Conservation (phyloP, 441 rosid species). For the Pelargonium fulgidum region DNA sequence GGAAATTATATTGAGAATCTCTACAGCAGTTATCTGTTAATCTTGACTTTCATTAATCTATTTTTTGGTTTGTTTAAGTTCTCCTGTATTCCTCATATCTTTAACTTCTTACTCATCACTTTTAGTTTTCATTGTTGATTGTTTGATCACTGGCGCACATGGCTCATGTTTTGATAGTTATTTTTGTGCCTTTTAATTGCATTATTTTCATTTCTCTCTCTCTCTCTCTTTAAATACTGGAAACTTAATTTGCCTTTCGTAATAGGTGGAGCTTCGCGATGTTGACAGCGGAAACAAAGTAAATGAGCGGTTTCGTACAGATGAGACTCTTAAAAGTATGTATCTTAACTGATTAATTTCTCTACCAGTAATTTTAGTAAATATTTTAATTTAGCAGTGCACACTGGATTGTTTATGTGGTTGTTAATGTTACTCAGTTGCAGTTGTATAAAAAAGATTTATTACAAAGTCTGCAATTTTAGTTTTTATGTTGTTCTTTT, state of each 20-base stretch:
- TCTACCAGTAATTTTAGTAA: conserved; percentile 10
- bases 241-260: conserved; percentile 10
- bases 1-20: too few species aligned
- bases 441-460: neutral
- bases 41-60: too few species aligned
- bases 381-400: neutral
- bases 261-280: conserved; percentile 84
- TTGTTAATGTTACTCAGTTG: too few species aligned
- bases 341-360: conserved; percentile 15
- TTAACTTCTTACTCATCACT: too few species aligned
- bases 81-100: too few species aligned
- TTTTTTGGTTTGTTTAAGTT: too few species aligned
- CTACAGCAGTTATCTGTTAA: too few species aligned
- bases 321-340: conserved; percentile 89
- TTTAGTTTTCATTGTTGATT: too few species aligned
- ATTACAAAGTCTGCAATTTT: neutral
- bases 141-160: too few species aligned
- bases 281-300: conserved; percentile 77
- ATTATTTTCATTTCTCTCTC: neutral
- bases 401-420: conserved; percentile 7
- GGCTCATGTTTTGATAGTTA: neutral
- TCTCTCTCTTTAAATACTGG: neutral
- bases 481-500: neutral
- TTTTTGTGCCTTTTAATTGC: neutral
- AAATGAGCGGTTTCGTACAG: conserved; percentile 75